A percentile compares a stretch with the other conserved stretches of the same genome.
These are phyloP conservation scores for Salix caprea DNA, from an alignment of 345 rosid genomes.

Conservation along the genomic window DNA sequence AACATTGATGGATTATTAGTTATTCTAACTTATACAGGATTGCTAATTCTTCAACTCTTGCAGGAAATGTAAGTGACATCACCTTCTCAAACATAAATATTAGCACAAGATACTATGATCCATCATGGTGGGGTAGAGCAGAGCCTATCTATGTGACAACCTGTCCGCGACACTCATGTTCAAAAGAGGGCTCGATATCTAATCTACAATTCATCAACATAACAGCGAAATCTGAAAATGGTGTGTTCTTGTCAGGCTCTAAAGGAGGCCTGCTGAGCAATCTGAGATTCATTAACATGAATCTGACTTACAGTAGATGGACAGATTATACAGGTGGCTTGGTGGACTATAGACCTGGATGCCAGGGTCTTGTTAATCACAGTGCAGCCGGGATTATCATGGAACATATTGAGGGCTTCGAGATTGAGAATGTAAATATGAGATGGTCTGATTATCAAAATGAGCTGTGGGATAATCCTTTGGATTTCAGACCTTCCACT, in stretches of 20 bases:
- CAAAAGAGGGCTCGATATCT: constrained; percentile 61
- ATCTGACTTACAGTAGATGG: constrained; percentile 63
- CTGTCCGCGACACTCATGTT: constrained; percentile 46
- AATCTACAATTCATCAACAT: constrained; percentile 63
- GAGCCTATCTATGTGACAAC: constrained; percentile 90
- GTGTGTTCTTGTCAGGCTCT: constrained; percentile 78
- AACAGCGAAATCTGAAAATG: constrained; percentile 66
- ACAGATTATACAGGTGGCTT: constrained; percentile 57
- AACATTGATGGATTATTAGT: neutral
- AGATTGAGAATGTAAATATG: constrained; percentile 65
- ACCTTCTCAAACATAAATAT: constrained; percentile 84
- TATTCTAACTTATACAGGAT: neutral
- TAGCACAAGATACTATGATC: constrained; percentile 79
- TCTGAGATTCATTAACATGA: constrained; percentile 62
- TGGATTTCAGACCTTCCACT: constrained; percentile 77
- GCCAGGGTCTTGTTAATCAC: constrained; percentile 74
- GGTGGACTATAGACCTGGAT: constrained; percentile 87
- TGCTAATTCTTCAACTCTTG: constrained; percentile 13
- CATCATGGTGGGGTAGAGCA: constrained; percentile 94
- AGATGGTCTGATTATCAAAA: constrained; percentile 49
- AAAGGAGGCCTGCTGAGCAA: constrained; percentile 53
- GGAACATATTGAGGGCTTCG: constrained; percentile 79
- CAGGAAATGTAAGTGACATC: constrained; percentile 78
- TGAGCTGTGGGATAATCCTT: constrained; percentile 61
- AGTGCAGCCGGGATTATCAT: constrained; percentile 73